A percentile compares a stretch with the other conserved stretches of the same genome.
Evolutionary conservation across 2,329 filamentous ascomycete species (phyloP).

Genomic region (Xylaria digitata): DNA sequence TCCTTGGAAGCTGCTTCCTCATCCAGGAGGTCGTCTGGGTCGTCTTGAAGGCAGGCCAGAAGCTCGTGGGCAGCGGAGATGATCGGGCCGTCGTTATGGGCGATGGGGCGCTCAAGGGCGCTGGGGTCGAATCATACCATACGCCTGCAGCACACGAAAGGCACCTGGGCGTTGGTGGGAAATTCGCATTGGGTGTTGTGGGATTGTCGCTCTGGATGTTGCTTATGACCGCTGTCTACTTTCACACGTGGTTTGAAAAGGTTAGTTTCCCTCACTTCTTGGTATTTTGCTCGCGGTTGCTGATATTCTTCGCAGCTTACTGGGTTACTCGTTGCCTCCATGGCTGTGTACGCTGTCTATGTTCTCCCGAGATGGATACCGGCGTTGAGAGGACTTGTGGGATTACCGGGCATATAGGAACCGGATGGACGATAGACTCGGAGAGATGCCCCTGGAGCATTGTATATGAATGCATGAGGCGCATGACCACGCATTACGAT

Average conservation of each 20-base stretch:
- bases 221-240: conserved; percentile 97
- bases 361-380: conserved; percentile 45
- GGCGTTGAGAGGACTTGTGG: conserved; percentile 39
- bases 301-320: conserved; percentile 36
- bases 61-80: conserved; percentile 61
- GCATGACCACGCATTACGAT: conserved; percentile 13
- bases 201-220: conserved; percentile 92
- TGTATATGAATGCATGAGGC: conserved; percentile 28
- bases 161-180: conserved; percentile 59
- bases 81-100: conserved; percentile 73
- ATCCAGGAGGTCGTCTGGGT: conserved; percentile 80
- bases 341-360: conserved; percentile 44
- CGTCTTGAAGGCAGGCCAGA: conserved; percentile 56
- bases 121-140: conserved; percentile 59
- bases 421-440: conserved; percentile 6
- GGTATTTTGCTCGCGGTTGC: neutral
- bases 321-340: conserved; percentile 42
- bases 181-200: conserved; percentile 72
- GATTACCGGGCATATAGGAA: conserved; percentile 45
- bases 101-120: conserved; percentile 74
- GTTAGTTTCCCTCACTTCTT: conserved; percentile 57
- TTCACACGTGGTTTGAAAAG: conserved; percentile 99
- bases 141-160: conserved; percentile 45
- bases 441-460: neutral
- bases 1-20: conserved; percentile 83